A percentile compares a stretch with the other conserved stretches of the same genome.
Conservation (phyloP, 2,329 filamentous ascomycete genomes). For the Trichoderma gracile region DNA sequence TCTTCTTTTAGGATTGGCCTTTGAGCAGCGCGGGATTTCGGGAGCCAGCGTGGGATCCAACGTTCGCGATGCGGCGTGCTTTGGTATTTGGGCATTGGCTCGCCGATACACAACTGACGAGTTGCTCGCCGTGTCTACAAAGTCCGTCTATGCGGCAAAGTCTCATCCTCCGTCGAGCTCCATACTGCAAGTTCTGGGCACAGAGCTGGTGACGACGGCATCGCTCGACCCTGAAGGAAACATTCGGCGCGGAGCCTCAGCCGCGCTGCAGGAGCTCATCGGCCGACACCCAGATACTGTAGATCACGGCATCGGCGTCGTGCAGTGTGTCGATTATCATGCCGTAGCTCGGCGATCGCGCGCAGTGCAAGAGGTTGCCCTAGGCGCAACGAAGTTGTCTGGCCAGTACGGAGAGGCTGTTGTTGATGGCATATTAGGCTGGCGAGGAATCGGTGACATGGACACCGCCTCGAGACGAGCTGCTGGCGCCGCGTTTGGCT, state of each 20-base stretch:
- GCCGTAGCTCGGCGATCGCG: constrained; percentile 83
- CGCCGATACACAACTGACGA: constrained; percentile 82
- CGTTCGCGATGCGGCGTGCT: constrained; percentile 92
- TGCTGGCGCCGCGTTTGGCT: constrained; percentile 69
- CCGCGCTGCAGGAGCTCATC: constrained; percentile 89
- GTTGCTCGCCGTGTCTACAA: constrained; percentile 62
- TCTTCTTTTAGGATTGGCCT: constrained; percentile 76
- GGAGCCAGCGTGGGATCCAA: constrained; percentile 86
- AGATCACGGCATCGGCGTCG: constrained; percentile 75
- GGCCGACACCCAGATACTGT: constrained; percentile 89
- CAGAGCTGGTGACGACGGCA: constrained; percentile 76
- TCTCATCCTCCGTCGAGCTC: constrained; percentile 43
- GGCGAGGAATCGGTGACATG: constrained; percentile 83
- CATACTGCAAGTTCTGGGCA: constrained; percentile 75
- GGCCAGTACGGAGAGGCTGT: constrained; percentile 70
- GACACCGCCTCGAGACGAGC: constrained; percentile 73
- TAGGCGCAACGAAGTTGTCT: constrained; percentile 66
- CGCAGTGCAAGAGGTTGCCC: constrained; percentile 76
- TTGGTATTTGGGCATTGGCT: constrained; percentile 91
- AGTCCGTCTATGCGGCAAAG: constrained; percentile 47
- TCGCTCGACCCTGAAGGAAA: constrained; percentile 90
- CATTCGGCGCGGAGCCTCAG: constrained; percentile 87
- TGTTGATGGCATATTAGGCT: constrained; percentile 70
- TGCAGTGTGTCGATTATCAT: constrained; percentile 92
- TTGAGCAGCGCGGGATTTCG: constrained; percentile 83